Conservation (phyloP, 345 rosid species). For the Lenwebbia sp. region DNA sequence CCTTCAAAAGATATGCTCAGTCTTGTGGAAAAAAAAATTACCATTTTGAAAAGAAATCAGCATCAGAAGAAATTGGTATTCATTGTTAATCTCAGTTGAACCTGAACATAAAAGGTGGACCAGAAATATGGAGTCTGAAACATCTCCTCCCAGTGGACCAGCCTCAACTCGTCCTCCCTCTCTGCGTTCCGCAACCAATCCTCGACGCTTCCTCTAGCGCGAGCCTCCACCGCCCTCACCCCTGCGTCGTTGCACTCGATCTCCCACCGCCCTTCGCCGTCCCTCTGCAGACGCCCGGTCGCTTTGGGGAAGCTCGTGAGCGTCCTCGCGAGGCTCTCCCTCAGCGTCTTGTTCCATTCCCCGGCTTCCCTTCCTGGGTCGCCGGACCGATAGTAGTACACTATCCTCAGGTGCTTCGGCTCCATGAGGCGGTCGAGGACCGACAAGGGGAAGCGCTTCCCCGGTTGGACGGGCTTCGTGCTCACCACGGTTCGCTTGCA, state of each 20-base stretch:
- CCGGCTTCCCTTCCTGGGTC: constrained; percentile 13
- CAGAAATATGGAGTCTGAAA: constrained; percentile 44
- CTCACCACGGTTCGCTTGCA: constrained; percentile 71
- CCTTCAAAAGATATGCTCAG: neutral
- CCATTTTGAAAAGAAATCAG: neutral
- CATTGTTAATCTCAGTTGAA: neutral
- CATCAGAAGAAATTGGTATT: neutral
- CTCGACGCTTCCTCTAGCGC: constrained; percentile 37
- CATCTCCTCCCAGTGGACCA: constrained; percentile 72
- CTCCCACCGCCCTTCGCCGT: constrained; percentile 31
- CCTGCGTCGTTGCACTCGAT: constrained; percentile 73
- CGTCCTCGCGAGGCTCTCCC: constrained; percentile 36
- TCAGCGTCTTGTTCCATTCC: constrained; percentile 28
- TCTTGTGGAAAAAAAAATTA: neutral
- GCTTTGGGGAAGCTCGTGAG: constrained; percentile 35
- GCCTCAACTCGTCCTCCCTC: constrained; percentile 48
- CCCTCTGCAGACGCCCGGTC: constrained; percentile 43
- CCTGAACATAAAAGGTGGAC: constrained; percentile 78
- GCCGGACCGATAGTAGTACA: constrained; percentile 40
- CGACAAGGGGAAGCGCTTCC: constrained; percentile 22
- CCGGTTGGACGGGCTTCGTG: constrained; percentile 41
- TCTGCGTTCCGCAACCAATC: constrained; percentile 46
- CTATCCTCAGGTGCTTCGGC: constrained; percentile 30
- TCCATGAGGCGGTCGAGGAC: constrained; percentile 65
- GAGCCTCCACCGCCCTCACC: constrained; percentile 54